These are phyloP conservation scores for Ormosia semicastrata DNA, from an alignment of 306 rosid genomes.

Conservation along the genomic window DNA sequence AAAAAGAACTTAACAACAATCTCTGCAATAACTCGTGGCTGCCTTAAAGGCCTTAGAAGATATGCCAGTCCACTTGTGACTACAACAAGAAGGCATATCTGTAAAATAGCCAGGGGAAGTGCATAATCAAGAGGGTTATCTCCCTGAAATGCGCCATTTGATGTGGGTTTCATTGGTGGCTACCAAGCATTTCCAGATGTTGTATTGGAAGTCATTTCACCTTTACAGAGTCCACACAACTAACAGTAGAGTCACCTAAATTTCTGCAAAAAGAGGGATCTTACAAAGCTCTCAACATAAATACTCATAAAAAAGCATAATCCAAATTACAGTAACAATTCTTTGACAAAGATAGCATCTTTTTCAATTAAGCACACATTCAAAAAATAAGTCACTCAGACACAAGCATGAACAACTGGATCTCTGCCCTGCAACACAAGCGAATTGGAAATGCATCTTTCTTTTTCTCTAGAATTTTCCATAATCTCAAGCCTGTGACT, in stretches of 20 bases:
- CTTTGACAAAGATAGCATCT: not conserved
- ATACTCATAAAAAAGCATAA: not conserved
- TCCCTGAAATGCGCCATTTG: constrained; percentile 80
- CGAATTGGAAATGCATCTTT: not conserved
- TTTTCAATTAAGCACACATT: not conserved
- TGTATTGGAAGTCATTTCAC: constrained; percentile 47
- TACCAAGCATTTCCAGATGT: constrained; percentile 41
- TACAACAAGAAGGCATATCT: not conserved
- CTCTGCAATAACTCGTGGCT: constrained; percentile 33
- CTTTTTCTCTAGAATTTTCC: not conserved
- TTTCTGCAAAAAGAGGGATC: constrained; percentile 15
- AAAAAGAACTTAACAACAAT: constrained; percentile 62
- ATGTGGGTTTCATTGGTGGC: constrained; percentile 66
- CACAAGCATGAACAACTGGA: not conserved
- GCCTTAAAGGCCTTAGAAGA: not conserved
- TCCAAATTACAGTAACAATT: constrained; percentile 8
- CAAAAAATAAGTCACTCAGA: not conserved
- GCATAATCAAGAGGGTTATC: constrained; percentile 82
- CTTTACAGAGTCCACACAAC: not conserved
- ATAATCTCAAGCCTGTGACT: not conserved
- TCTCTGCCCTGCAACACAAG: not conserved
- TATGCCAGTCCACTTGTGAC: not conserved
- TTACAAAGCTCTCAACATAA: not conserved
- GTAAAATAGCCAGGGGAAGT: constrained; percentile 56
- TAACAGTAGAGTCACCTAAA: constrained; percentile 20